phyloP scores from a whole-genome alignment of 2,329 filamentous ascomycete species.

The Sporothrix luriei region DNA sequence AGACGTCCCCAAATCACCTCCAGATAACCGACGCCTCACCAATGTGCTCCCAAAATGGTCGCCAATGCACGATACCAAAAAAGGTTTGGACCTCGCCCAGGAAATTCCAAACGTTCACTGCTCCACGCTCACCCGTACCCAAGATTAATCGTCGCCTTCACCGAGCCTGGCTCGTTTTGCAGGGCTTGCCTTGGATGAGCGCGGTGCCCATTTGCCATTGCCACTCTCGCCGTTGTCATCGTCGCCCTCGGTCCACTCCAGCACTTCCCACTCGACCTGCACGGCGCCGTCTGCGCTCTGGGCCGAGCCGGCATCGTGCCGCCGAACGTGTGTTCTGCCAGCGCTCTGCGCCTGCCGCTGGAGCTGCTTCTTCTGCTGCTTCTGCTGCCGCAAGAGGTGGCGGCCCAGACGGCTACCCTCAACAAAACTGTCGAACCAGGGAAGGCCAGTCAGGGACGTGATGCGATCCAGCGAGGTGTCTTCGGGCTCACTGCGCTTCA shows the following conservation, averaged over 20 bases:
- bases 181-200: constrained; percentile 44
- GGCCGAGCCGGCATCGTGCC: constrained; percentile 29
- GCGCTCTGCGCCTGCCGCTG: neutral
- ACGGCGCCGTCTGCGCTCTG: constrained; percentile 64
- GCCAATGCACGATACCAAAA: neutral
- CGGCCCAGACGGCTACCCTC: constrained; percentile 72
- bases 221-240: constrained; percentile 36
- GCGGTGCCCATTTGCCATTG: constrained; percentile 46
- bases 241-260: constrained; percentile 65
- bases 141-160: constrained; percentile 41
- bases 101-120: neutral
- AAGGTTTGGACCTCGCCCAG: no score
- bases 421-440: constrained; percentile 84
- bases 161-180: constrained; percentile 55
- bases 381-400: constrained; percentile 61
- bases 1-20: neutral
- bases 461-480: constrained; percentile 54
- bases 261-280: constrained; percentile 79
- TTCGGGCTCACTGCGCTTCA: neutral
- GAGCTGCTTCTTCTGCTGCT: constrained; percentile 54
- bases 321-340: constrained; percentile 35
- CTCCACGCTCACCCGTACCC: constrained; percentile 34
- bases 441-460: constrained; percentile 57
- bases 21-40: constrained; percentile 11
- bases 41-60: constrained; percentile 8